Evolutionary conservation across 768 basidiomycete genomes (phyloP).

Genomic region (Phylloporus scabripes): DNA sequence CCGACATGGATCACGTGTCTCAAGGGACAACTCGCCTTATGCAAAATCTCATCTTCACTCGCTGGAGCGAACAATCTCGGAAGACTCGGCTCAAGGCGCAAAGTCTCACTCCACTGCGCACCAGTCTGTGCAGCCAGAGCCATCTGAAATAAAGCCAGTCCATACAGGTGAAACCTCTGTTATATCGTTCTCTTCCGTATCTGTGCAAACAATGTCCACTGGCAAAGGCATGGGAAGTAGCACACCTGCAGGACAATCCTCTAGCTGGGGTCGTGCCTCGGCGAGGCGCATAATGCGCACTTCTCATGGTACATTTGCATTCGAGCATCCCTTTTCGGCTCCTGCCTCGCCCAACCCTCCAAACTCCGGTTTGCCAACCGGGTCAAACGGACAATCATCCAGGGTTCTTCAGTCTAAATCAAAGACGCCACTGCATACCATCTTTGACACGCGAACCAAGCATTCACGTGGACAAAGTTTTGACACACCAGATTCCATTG

Average conservation of each 20-base stretch:
- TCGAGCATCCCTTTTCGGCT: conserved; percentile 62
- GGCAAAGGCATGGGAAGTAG: conserved; percentile 18
- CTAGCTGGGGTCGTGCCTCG: conserved; percentile 55
- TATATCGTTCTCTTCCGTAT: conserved; percentile 29
- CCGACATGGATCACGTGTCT: conserved; percentile 6
- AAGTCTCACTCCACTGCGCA: conserved; percentile 7
- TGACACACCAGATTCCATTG: conserved; percentile 22
- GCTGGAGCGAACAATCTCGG: conserved; percentile 24
- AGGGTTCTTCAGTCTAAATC: conserved; percentile 11
- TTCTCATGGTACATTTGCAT: conserved; percentile 59
- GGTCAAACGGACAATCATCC: conserved; percentile 1
- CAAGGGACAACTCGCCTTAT: conserved; percentile 4
- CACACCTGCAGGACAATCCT: conserved; percentile 37
- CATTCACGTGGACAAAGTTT: conserved; percentile 21
- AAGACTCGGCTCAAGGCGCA: conserved; percentile 20
- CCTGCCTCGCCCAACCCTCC: conserved; percentile 32
- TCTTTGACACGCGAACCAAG: conserved; percentile 30
- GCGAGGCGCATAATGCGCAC: conserved; percentile 36
- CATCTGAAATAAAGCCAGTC: conserved; percentile 31
- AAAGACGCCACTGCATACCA: conserved; percentile 24
- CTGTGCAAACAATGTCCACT: conserved; percentile 39
- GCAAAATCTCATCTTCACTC: conserved; percentile 14
- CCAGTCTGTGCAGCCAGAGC: conserved; percentile 14
- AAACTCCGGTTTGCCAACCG: conserved; percentile 16
- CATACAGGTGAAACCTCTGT: conserved; percentile 33